Percentiles rank a stretch among this genome's conserved stretches.
Conservation (phyloP, 495 filamentous ascomycete species). For the Platismatia glauca region DNA sequence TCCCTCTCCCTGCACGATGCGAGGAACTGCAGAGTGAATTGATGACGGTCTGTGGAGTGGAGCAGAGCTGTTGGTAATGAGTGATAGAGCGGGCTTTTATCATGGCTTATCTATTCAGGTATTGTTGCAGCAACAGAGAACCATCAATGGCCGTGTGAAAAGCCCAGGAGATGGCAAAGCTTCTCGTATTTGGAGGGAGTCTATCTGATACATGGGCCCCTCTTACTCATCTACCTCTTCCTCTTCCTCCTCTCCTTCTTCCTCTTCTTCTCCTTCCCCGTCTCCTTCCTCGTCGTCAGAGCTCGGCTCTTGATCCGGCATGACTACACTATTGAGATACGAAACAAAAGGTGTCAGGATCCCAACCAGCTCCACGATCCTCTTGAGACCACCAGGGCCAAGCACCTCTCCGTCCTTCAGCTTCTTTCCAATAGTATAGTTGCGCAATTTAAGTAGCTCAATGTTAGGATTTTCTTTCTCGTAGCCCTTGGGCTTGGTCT, state of each 20-base stretch:
- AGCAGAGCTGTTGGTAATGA: neutral
- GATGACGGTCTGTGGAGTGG: too few species aligned
- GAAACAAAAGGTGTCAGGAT: slow-evolving; percentile 58
- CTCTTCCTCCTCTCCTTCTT: slow-evolving; percentile 17
- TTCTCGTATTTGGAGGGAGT: neutral
- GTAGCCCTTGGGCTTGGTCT: slow-evolving; percentile 83
- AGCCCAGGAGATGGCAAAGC: neutral
- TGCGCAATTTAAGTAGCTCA: slow-evolving; percentile 63
- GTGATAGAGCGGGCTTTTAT: neutral
- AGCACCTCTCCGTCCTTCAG: slow-evolving; percentile 50
- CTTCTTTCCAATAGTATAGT: slow-evolving; percentile 60
- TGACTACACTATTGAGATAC: slow-evolving; percentile 54
- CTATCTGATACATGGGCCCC: slow-evolving; percentile 10
- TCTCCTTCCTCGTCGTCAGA: slow-evolving; percentile 10
- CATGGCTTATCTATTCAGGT: neutral
- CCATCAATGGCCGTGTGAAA: too few species aligned
- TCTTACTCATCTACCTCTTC: slow-evolving; percentile 10
- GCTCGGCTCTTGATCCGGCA: slow-evolving; percentile 45
- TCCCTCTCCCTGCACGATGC: neutral
- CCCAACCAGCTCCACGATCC: slow-evolving; percentile 44
- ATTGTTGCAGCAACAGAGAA: neutral
- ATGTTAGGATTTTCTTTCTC: slow-evolving; percentile 63
- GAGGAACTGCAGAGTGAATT: too few species aligned
- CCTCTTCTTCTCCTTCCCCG: slow-evolving; percentile 20
- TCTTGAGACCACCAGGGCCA: slow-evolving; percentile 41